A percentile compares a stretch with the other conserved stretches of the same genome.
These are phyloP conservation scores for Rusavskia elegans DNA, from an alignment of 495 filamentous ascomycete genomes.

Conservation along the genomic window DNA sequence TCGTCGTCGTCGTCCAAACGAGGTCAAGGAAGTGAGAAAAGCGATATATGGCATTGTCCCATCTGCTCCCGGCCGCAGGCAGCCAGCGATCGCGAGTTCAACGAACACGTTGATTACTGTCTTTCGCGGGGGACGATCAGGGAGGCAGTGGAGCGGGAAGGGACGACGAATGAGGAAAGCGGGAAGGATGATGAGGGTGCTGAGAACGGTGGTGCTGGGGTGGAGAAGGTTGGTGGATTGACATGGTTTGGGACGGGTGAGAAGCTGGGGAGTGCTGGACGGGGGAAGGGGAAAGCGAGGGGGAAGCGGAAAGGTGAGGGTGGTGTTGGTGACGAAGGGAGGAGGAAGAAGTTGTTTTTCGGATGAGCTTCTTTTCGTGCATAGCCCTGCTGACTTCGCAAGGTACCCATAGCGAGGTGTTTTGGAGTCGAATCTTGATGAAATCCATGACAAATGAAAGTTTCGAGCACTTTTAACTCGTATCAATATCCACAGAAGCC, in stretches of 20 bases:
- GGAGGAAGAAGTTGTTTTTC: slow-evolving; percentile 26
- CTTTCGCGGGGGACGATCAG: slow-evolving; percentile 74
- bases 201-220: not conserved
- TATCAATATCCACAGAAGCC: too few relatives aligned
- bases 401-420: not conserved
- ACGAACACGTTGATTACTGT: slow-evolving; percentile 88
- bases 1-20: too few relatives aligned
- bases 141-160: slow-evolving; percentile 47
- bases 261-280: slow-evolving; percentile 37
- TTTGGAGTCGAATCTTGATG: too few relatives aligned
- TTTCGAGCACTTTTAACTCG: too few relatives aligned
- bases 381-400: not conserved
- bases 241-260: too few relatives aligned
- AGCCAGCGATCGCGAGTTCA: slow-evolving; percentile 66
- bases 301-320: slow-evolving; percentile 4
- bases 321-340: not conserved
- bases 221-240: not conserved
- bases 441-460: too few relatives aligned
- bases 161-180: slow-evolving; percentile 1
- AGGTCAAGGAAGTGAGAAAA: slow-evolving; percentile 10
- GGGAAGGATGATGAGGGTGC: not conserved
- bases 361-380: not conserved
- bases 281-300: slow-evolving; percentile 13
- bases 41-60: slow-evolving; percentile 60
- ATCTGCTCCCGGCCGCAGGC: slow-evolving; percentile 62